Evolutionary conservation across 1,284 basidiomycete genomes (phyloP), one percentile per base, ranked within the genome.

Genomic region (Puccinia triticina): DNA sequence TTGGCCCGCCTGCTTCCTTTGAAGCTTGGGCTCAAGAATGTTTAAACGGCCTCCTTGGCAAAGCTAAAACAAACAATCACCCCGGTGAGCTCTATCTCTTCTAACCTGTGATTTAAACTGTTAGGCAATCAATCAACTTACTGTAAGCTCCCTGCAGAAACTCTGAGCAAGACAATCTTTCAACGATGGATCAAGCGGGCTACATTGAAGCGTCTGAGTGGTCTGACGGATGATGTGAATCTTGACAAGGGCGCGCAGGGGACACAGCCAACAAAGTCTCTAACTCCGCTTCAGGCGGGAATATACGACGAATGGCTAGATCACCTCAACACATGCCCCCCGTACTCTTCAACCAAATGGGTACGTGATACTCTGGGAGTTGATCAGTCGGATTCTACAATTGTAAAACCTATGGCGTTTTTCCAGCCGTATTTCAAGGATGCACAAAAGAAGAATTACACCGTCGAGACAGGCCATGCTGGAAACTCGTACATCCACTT

Each of bases 1-100:
- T 76, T 76, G 74, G 74, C 18, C 74, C 74, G 23, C 74, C 74
- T 10, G 53, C 74, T 37, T 76, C 50, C 11, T 57, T 59, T 57
- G 74, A 29, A 3, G 74, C 74, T 18, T 76, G 74, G 74, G 74
- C 29, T 12, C 53, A 61, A 16, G 55, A 76, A 37, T 14, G 74
- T 8, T 43, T 76, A 29, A 76, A 76, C 40, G 55, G 74, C 37
- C n/a, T 76, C 10, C 74, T 76, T 34, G 74, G 50, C 11, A 59
- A 57, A 43, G 40, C 57, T 23, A 34, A 50, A 7, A 76, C 50
- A 11, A 76, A 76, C 29, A 59, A 76, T 46, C 50, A 76, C 16
- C 29, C 43, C 4, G 74, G 50, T 76, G 1, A 67, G 34, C 32
- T 37, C 64, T 37, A 5, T 18, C 34, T 12, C 16, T 67, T 67